Percentiles rank a stretch among this genome's conserved stretches.
Evolutionary conservation across 192 early-diverging fungal species (phyloP).

Genomic region (Coemansia sp.): DNA sequence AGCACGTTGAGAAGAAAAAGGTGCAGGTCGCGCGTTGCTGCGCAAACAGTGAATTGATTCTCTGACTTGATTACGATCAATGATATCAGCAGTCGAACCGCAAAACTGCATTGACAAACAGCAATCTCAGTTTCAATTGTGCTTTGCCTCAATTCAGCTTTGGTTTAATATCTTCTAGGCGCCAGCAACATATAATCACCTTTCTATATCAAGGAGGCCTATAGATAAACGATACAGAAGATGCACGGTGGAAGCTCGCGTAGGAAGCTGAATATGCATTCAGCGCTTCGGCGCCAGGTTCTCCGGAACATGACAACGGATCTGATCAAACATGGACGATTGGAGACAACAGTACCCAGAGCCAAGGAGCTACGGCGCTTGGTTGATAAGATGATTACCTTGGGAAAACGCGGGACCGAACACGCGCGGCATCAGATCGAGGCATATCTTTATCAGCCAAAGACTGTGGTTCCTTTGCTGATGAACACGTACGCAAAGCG

Average conservation of each 20-base stretch:
- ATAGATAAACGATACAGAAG: not conserved
- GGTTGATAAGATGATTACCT: constrained; percentile 86
- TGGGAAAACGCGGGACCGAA: constrained; percentile 71
- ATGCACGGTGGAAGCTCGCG: constrained; percentile 45
- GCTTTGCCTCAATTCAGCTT: no score
- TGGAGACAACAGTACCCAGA: constrained; percentile 91
- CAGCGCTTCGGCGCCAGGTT: constrained; percentile 69
- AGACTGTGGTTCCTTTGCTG: constrained; percentile 75
- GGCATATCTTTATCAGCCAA: constrained; percentile 63
- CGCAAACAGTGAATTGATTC: no score
- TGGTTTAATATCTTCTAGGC: no score
- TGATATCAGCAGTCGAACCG: no score
- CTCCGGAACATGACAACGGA: constrained; percentile 81
- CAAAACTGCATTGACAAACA: no score
- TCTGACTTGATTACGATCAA: no score
- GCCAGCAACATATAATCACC: not conserved
- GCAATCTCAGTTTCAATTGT: no score
- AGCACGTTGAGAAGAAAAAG: not conserved
- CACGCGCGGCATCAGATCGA: constrained; percentile 62
- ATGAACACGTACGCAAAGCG: constrained; percentile 80
- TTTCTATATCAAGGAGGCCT: not conserved
- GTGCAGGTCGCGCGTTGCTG: not conserved
- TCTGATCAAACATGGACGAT: constrained; percentile 83
- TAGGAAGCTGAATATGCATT: constrained; percentile 51
- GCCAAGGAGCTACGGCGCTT: constrained; percentile 85